These are phyloP conservation scores for Kandelia obovata DNA, from an alignment of 345 rosid genomes.

Conservation along the genomic window DNA sequence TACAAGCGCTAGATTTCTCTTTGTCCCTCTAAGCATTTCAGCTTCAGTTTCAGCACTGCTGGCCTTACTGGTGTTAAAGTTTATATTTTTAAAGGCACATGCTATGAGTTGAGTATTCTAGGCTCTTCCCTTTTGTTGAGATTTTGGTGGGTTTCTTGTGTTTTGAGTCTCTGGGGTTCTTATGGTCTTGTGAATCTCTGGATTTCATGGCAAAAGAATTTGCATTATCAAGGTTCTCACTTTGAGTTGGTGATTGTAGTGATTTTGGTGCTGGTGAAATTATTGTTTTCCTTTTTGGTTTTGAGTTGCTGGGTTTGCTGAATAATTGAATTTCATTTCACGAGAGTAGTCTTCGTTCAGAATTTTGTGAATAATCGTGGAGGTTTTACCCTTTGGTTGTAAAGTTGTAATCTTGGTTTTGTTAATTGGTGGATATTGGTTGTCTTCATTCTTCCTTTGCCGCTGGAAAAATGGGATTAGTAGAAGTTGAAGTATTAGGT, in stretches of 20 bases:
- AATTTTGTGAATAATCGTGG: constrained; percentile 5
- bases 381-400: constrained; percentile 7
- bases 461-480: constrained; percentile 13
- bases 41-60: not conserved
- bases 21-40: not conserved
- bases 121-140: not conserved
- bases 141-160: not conserved
- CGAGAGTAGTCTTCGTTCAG: constrained; percentile 11
- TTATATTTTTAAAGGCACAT: constrained; percentile 21
- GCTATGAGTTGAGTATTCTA: constrained; percentile 21
- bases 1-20: constrained; percentile 39
- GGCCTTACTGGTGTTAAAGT: not conserved
- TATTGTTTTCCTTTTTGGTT: not conserved
- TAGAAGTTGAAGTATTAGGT: constrained; percentile 22
- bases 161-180: constrained; percentile 9
- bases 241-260: constrained; percentile 4
- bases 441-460: constrained; percentile 1
- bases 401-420: constrained; percentile 8
- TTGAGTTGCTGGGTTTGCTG: constrained; percentile 9
- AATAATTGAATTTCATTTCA: not conserved
- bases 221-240: constrained; percentile 9
- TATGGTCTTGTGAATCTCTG: constrained; percentile 1
- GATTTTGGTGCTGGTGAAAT: constrained; percentile 2
- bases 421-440: not conserved
- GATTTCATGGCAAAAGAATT: not conserved